Conservation (phyloP, 2,329 filamentous ascomycete genomes). For the Aspergillus texensis region DNA sequence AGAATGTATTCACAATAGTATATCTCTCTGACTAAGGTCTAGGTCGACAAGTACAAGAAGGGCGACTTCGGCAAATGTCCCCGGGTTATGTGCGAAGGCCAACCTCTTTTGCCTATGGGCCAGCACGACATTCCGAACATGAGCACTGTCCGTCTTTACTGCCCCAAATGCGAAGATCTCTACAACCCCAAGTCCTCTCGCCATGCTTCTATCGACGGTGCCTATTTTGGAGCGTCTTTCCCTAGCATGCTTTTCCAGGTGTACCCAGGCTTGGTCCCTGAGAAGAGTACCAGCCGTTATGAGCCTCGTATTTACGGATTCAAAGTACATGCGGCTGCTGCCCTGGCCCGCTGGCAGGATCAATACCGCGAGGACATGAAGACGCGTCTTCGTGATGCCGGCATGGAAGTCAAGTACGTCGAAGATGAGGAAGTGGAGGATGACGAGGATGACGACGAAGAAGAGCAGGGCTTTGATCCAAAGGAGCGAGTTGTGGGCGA, state of each 20-base stretch:
- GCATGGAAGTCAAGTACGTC: slow-evolving; percentile 75
- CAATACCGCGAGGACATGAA: slow-evolving; percentile 80
- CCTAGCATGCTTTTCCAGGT: slow-evolving; percentile 99
- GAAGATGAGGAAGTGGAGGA: slow-evolving; percentile 66
- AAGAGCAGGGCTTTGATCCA: slow-evolving; percentile 17
- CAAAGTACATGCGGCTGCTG: slow-evolving; percentile 86
- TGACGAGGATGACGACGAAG: slow-evolving; percentile 45
- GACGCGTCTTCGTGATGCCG: slow-evolving; percentile 67
- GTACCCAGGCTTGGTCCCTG: slow-evolving; percentile 84
- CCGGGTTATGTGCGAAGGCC: slow-evolving; percentile 89
- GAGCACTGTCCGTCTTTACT: slow-evolving; percentile 96
- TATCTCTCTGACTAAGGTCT: slow-evolving; percentile 13
- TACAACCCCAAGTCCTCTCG: slow-evolving; percentile 99
- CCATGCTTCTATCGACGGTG: slow-evolving; percentile 92
- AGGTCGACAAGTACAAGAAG: slow-evolving; percentile 99
- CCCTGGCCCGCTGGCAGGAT: slow-evolving; percentile 89
- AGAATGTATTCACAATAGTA: no score
- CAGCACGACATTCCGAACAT: slow-evolving; percentile 84
- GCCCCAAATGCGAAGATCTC: slow-evolving; percentile 93
- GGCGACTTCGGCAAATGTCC: slow-evolving; percentile 98
- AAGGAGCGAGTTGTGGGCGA: slow-evolving; percentile 32
- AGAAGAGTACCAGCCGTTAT: slow-evolving; percentile 84
- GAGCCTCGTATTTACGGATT: slow-evolving; percentile 92
- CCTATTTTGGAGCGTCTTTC: slow-evolving; percentile 97
- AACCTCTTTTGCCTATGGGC: slow-evolving; percentile 92